phyloP scores from a whole-genome alignment of 106 monocot species.

The Allium sativum region DNA sequence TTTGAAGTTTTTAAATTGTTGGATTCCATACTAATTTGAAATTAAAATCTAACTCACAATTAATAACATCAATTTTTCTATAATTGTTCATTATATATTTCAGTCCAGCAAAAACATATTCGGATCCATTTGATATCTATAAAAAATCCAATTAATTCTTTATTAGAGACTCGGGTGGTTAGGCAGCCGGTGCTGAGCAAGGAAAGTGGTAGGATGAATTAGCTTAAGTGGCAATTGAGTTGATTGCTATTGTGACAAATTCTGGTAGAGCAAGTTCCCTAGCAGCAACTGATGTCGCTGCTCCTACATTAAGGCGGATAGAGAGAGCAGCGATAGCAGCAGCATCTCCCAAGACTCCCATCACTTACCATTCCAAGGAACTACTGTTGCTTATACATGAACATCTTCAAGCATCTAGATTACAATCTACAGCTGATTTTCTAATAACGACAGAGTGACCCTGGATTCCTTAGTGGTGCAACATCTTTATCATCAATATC shows the following conservation, averaged over 20 bases:
- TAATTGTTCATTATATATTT: too few species aligned
- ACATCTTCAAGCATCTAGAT: constrained; percentile 76
- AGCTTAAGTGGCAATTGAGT: constrained; percentile 83
- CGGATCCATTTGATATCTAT: too few species aligned
- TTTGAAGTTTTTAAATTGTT: too few species aligned
- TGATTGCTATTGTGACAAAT: constrained; percentile 92
- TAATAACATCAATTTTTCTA: too few species aligned
- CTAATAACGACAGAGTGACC: constrained; percentile 72
- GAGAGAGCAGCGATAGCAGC: constrained; percentile 98
- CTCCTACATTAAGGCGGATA: constrained; percentile 92
- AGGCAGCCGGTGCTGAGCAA: constrained; percentile 58
- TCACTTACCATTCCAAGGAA: constrained; percentile 79
- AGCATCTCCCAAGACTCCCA: constrained; percentile 92
- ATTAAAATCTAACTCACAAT: too few species aligned
- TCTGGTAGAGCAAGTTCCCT: constrained; percentile 89
- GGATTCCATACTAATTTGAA: too few species aligned
- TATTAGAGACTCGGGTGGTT: constrained; percentile 78
- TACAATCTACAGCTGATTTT: constrained; percentile 52
- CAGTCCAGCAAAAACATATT: too few species aligned
- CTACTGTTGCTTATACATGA: constrained; percentile 87
- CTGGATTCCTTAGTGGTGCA: constrained; percentile 94
- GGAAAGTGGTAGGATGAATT: constrained; percentile 87
- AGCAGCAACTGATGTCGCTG: constrained; percentile 95
- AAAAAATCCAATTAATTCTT: too few species aligned
- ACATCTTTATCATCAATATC: constrained; percentile 91